These are phyloP conservation scores for Komagataella phaffii DNA, from an alignment of 805 yeast genomes.

Conservation along the genomic window DNA sequence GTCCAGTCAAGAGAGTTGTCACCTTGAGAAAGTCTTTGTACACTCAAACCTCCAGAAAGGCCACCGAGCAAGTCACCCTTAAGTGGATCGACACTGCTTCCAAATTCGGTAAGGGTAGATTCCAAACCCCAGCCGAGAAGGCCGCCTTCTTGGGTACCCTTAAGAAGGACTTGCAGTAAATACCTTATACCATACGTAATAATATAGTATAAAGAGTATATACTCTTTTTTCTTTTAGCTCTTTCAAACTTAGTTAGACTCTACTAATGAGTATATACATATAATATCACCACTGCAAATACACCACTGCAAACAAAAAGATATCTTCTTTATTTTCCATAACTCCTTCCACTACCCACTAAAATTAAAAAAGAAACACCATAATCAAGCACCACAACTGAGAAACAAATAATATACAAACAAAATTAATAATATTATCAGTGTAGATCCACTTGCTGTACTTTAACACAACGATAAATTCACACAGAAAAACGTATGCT, in stretches of 20 bases:
- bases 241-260: conserved; percentile 3
- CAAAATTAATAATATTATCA: not conserved
- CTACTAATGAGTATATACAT: conserved; percentile 4
- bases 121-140: conserved; percentile 99
- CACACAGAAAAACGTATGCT: not conserved
- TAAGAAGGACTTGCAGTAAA: conserved; percentile 78
- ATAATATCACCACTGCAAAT: conserved; percentile 3
- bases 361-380: conserved; percentile 8
- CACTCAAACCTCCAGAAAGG: conserved; percentile 96
- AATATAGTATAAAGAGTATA: conserved; percentile 1
- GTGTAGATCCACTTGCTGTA: not conserved
- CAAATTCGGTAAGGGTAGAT: conserved; percentile 99
- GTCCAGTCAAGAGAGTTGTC: conserved; percentile 98
- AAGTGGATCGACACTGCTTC: conserved; percentile 99
- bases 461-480: not conserved
- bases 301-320: conserved; percentile 3
- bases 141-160: conserved; percentile 99
- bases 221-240: conserved; percentile 1
- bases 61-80: conserved; percentile 89
- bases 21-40: conserved; percentile 97
- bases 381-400: conserved; percentile 5
- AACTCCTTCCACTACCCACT: conserved; percentile 4
- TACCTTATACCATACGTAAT: conserved; percentile 1
- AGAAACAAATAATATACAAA: conserved; percentile 2
- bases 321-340: not conserved